A percentile compares a stretch with the other conserved stretches of the same genome.
Conservation (phyloP, 202 grass and related monocot genomes). For the Bolboschoenoplectus hybrid region DNA sequence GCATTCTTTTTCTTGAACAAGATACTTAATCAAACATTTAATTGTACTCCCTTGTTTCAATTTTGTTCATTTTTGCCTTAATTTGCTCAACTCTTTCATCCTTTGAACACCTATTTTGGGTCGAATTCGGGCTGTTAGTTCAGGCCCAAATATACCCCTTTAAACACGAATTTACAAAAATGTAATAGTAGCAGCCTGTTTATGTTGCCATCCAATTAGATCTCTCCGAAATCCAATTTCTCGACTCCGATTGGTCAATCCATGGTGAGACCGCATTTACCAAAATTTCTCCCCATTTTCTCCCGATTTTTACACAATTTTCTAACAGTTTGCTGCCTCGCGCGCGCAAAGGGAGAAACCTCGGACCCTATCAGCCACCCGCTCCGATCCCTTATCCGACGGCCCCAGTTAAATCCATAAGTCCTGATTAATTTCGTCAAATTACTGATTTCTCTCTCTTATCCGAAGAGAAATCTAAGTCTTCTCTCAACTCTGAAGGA, state of each 20-base stretch:
- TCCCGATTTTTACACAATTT: not conserved
- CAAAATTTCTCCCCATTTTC: not conserved
- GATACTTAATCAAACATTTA: too few relatives aligned
- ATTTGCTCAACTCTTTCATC: too few relatives aligned
- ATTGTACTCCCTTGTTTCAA: too few relatives aligned
- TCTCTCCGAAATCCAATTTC: not conserved
- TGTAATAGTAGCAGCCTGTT: not conserved
- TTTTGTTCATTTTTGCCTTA: too few relatives aligned
- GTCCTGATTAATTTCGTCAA: slow-evolving; percentile 4
- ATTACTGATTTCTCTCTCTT: slow-evolving; percentile 20
- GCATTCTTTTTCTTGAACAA: too few relatives aligned
- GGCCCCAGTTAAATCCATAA: not conserved
- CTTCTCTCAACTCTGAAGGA: not conserved
- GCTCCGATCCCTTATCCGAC: slow-evolving; percentile 25
- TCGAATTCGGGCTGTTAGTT: not conserved
- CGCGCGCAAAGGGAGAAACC: slow-evolving; percentile 1
- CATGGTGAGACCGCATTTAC: not conserved
- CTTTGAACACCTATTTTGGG: not conserved
- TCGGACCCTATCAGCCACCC: slow-evolving; percentile 23
- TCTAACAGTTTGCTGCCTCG: not conserved
- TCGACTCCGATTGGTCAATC: slow-evolving; percentile 12
- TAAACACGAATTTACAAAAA: not conserved
- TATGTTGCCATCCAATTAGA: slow-evolving; percentile 12
- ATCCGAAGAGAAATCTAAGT: slow-evolving; percentile 27
- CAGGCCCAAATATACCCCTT: not conserved